These are phyloP conservation scores for Rutstroemia sp. DNA, from an alignment of 2,329 filamentous ascomycete species.

Conservation along the genomic window DNA sequence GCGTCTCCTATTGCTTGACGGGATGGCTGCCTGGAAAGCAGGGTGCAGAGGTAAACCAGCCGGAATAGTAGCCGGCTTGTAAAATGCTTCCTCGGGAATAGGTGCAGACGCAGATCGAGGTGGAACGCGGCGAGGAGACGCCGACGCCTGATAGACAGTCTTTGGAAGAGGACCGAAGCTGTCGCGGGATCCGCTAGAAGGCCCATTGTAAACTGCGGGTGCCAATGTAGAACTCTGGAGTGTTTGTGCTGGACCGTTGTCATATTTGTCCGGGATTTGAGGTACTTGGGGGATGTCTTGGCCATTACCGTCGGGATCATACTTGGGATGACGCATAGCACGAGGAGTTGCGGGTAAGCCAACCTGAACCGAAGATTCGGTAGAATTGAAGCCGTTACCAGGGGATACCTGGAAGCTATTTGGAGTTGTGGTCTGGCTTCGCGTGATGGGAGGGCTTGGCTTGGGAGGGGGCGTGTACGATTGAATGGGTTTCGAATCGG, in stretches of 20 bases:
- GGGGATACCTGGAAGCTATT: constrained; percentile 22
- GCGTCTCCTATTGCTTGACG: constrained; percentile 28
- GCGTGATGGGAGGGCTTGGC: constrained; percentile 36
- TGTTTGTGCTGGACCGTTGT: constrained; percentile 14
- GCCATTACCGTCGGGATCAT: constrained; percentile 49
- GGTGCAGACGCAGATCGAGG: constrained; percentile 57
- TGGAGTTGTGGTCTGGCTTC: constrained; percentile 55
- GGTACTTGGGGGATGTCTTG: constrained; percentile 50
- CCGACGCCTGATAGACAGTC: constrained; percentile 27
- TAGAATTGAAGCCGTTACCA: constrained; percentile 38
- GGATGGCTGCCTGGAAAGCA: constrained; percentile 33
- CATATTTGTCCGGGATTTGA: constrained; percentile 42
- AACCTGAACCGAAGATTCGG: constrained; percentile 44
- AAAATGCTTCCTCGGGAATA: constrained; percentile 39
- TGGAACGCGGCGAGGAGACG: constrained; percentile 42
- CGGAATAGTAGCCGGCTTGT: constrained; percentile 26
- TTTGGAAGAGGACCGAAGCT: constrained; percentile 27
- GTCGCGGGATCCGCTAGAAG: constrained; percentile 23
- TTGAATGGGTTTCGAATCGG: constrained; percentile 8
- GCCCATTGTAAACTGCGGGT: constrained; percentile 15
- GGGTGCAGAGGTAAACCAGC: constrained; percentile 34
- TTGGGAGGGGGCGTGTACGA: constrained; percentile 29
- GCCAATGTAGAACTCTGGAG: neutral
- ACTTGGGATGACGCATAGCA: constrained; percentile 76
- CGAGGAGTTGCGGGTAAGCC: constrained; percentile 87